Percentiles rank a stretch among this genome's conserved stretches.
These are phyloP conservation scores for Capsicum pubescens DNA, from an alignment of 257 asterid species.

Conservation along the genomic window DNA sequence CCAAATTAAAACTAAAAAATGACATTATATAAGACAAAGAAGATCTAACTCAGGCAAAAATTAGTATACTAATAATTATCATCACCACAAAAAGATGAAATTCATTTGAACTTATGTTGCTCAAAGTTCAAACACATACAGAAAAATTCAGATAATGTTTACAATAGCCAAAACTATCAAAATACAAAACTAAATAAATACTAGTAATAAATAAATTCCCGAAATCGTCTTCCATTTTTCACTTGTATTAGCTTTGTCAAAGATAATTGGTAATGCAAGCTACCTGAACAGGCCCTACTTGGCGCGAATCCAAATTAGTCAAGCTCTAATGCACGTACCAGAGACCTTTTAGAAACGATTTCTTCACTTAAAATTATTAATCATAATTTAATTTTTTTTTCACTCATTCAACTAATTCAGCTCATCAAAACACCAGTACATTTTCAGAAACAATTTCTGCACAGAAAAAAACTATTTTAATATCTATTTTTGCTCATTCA, in stretches of 20 bases:
- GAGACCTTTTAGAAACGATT: not conserved
- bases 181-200: not conserved
- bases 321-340: too few relatives aligned
- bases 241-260: not conserved
- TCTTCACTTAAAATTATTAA: not conserved
- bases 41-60: conserved; percentile 11
- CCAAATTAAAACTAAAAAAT: not conserved
- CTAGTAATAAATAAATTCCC: not conserved
- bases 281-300: too few relatives aligned
- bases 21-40: not conserved
- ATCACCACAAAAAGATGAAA: not conserved
- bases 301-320: too few relatives aligned
- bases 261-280: not conserved
- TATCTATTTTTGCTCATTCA: not conserved
- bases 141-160: not conserved
- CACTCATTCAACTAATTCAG: not conserved
- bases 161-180: not conserved
- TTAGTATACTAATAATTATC: not conserved
- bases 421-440: not conserved
- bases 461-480: not conserved
- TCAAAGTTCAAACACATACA: not conserved
- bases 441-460: not conserved
- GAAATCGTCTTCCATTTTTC: not conserved
- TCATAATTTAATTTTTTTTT: not conserved
- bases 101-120: not conserved